phyloP scores from a whole-genome alignment of 768 basidiomycete genomes.

The Tylopilus balloui region DNA sequence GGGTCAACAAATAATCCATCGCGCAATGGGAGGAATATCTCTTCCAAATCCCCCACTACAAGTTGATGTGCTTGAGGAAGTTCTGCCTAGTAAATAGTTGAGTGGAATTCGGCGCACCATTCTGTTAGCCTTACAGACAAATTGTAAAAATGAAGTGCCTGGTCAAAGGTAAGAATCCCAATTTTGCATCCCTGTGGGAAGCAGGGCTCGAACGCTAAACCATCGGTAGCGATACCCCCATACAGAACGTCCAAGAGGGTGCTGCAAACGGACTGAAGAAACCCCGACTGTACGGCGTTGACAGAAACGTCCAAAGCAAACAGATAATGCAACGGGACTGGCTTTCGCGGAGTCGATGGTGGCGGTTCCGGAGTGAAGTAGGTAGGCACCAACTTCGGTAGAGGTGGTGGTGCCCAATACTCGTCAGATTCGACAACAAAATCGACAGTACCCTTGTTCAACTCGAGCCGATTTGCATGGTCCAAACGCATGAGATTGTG shows the following conservation, averaged over 20 bases:
- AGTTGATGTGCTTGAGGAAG: constrained; percentile 57
- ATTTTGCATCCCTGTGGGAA: constrained; percentile 54
- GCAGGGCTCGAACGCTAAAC: constrained; percentile 42
- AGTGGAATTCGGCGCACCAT: constrained; percentile 11
- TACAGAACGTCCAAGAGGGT: constrained; percentile 62
- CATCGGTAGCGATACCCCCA: constrained; percentile 43
- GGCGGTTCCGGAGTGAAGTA: constrained; percentile 51
- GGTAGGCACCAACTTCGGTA: constrained; percentile 47
- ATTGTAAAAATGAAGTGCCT: constrained; percentile 81
- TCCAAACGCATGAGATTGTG: constrained; percentile 74
- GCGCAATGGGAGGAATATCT: constrained; percentile 79
- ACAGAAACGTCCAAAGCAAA: constrained; percentile 84
- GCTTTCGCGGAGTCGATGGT: constrained; percentile 44
- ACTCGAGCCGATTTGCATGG: constrained; percentile 75
- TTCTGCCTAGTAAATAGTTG: constrained; percentile 36
- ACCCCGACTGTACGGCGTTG: constrained; percentile 63
- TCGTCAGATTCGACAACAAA: constrained; percentile 69
- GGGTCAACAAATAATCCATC: constrained; percentile 77
- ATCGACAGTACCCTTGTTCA: constrained; percentile 89
- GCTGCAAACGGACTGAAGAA: constrained; percentile 62
- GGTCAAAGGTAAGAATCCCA: constrained; percentile 83
- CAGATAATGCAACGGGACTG: constrained; percentile 68
- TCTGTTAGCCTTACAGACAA: constrained; percentile 58
- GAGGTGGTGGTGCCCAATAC: constrained; percentile 81
- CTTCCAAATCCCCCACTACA: constrained; percentile 86